A percentile compares a stretch with the other conserved stretches of the same genome.
These are phyloP conservation scores for Conringia planisiliqua DNA, from an alignment of 345 rosid species.

Conservation along the genomic window DNA sequence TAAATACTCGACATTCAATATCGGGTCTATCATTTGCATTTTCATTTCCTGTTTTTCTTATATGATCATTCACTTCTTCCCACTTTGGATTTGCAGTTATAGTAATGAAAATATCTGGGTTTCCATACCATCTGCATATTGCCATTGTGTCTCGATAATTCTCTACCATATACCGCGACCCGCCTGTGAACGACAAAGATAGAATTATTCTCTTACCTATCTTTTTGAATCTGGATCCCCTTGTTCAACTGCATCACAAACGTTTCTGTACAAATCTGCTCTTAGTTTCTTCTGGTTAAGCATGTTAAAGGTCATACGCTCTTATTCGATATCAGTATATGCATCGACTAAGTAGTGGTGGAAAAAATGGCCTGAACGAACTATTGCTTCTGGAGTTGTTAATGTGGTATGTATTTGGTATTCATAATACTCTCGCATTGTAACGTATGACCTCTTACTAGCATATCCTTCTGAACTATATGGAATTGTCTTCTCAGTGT, in stretches of 20 bases:
- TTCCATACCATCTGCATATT: background rate
- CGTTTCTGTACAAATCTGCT: background rate
- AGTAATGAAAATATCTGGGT: background rate
- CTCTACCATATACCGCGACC: background rate
- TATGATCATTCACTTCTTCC: background rate
- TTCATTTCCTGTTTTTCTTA: background rate
- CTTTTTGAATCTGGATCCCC: background rate
- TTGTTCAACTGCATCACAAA: background rate
- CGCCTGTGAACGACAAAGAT: background rate
- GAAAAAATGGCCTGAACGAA: background rate
- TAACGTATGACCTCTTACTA: background rate
- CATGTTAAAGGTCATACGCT: background rate
- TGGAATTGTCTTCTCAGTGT: background rate
- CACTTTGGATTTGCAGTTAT: background rate
- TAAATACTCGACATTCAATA: background rate
- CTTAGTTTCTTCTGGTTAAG: background rate
- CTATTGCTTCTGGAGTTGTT: background rate
- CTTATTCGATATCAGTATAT: background rate
- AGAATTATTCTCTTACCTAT: background rate
- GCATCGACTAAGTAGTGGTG: background rate
- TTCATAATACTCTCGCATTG: background rate
- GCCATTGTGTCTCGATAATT: background rate
- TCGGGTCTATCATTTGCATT: background rate
- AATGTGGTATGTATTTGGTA: background rate
- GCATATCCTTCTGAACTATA: background rate